These are phyloP conservation scores for Hibiscus syriacus DNA, from an alignment of 345 rosid genomes.

Conservation along the genomic window DNA sequence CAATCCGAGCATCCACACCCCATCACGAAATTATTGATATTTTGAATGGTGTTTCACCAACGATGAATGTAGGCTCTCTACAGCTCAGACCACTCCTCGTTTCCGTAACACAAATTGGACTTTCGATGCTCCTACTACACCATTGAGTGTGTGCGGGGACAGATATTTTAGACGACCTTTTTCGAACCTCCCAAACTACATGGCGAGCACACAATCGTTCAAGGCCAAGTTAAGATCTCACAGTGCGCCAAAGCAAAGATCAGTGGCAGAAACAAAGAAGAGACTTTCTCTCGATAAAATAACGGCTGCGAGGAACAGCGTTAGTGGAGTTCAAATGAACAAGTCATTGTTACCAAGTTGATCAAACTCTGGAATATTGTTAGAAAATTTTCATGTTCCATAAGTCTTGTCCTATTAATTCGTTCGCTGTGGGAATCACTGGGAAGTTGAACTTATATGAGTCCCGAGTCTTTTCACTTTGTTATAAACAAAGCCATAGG, in stretches of 20 bases:
- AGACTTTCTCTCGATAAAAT: constrained; percentile 50
- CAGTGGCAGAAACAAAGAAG: constrained; percentile 38
- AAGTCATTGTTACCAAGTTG: neutral
- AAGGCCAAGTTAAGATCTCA: constrained; percentile 65
- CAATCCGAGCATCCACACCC: constrained; percentile 6
- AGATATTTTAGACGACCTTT: constrained; percentile 24
- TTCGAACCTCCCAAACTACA: constrained; percentile 53
- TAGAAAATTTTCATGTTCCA: no score
- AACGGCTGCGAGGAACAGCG: constrained; percentile 9
- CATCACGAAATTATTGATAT: constrained; percentile 19
- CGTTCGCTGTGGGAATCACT: neutral
- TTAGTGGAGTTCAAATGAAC: constrained; percentile 5
- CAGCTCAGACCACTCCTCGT: constrained; percentile 58
- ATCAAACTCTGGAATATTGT: no score
- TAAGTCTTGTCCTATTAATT: no score
- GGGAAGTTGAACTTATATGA: neutral
- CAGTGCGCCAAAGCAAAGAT: constrained; percentile 69
- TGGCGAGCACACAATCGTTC: constrained; percentile 74
- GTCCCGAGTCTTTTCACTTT: no score
- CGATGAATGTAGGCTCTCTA: constrained; percentile 32
- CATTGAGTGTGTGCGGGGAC: constrained; percentile 39
- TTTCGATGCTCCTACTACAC: constrained; percentile 21
- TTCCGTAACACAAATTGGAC: constrained; percentile 12
- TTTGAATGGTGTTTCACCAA: constrained; percentile 34
- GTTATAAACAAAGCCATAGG: no score